Conservation (phyloP, 352 stramenopile species). For the Globisporangium barbulae region DNA sequence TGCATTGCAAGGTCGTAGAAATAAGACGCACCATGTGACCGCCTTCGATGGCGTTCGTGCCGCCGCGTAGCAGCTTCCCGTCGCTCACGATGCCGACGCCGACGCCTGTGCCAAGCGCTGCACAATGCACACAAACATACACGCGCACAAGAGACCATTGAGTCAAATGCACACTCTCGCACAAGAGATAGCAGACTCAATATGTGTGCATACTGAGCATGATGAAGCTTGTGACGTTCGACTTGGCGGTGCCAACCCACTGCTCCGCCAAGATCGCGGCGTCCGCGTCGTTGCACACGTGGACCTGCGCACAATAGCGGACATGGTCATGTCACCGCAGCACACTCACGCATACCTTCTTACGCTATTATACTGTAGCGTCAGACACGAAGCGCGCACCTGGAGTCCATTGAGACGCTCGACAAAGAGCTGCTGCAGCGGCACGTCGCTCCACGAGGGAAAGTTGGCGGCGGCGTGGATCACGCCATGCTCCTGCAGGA, state of each 20-base stretch:
- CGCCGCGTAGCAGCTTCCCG: slow-evolving; percentile 63
- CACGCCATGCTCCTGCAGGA: slow-evolving; percentile 44
- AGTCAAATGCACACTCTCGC: not conserved
- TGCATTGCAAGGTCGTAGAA: not conserved
- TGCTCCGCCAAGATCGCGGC: slow-evolving; percentile 78
- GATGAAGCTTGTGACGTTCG: slow-evolving; percentile 62
- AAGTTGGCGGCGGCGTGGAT: slow-evolving; percentile 73
- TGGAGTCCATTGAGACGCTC: slow-evolving; percentile 21
- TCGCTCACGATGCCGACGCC: slow-evolving; percentile 66
- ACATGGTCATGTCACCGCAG: too few species aligned
- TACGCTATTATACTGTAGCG: not conserved
- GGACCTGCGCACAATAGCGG: slow-evolving; percentile 24
- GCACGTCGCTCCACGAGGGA: slow-evolving; percentile 56
- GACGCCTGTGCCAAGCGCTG: slow-evolving; percentile 75
- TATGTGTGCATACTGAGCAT: slow-evolving; percentile 66
- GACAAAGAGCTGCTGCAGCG: slow-evolving; percentile 51
- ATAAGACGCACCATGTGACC: slow-evolving; percentile 60
- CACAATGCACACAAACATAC: not conserved
- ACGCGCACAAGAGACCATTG: not conserved
- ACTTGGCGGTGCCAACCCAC: slow-evolving; percentile 70
- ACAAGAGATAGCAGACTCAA: not conserved
- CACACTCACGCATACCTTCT: too few species aligned
- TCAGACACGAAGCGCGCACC: slow-evolving; percentile 14
- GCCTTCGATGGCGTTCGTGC: slow-evolving; percentile 68
- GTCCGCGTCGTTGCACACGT: slow-evolving; percentile 76